Conservation (phyloP, 2,329 filamentous ascomycete species). For the Diatrype stigma region DNA sequence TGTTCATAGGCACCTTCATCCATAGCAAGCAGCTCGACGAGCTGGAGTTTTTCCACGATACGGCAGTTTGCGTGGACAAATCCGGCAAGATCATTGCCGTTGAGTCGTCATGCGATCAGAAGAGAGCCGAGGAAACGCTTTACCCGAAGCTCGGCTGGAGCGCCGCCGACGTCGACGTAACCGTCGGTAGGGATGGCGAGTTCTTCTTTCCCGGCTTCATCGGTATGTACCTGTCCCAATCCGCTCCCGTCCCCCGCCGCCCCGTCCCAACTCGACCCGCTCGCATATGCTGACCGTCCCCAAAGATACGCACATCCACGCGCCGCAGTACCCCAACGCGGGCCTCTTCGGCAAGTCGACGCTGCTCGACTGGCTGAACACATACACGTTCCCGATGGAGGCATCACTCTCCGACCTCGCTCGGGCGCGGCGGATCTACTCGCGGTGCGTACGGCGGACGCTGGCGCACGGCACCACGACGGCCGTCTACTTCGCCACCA, state of each 20-base stretch:
- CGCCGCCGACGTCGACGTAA: constrained; percentile 33
- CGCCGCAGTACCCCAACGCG: constrained; percentile 88
- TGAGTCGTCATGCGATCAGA: constrained; percentile 31
- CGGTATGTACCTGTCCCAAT: constrained; percentile 42
- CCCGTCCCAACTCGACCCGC: no score
- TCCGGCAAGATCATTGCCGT: constrained; percentile 48
- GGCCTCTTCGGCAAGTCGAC: constrained; percentile 93
- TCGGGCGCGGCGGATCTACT: constrained; percentile 69
- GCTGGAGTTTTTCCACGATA: constrained; percentile 48
- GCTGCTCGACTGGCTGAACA: constrained; percentile 88
- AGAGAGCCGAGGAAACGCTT: constrained; percentile 30
- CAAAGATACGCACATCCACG: constrained; percentile 90
- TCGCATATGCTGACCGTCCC: constrained; percentile 19
- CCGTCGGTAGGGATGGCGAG: constrained; percentile 41
- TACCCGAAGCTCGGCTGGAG: constrained; percentile 43
- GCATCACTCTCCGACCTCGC: constrained; percentile 61
- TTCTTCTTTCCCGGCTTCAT: constrained; percentile 87
- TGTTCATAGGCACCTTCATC: constrained; percentile 54
- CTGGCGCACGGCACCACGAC: constrained; percentile 89
- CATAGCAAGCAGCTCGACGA: constrained; percentile 45
- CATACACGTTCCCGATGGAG: constrained; percentile 93
- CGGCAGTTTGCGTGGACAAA: constrained; percentile 47
- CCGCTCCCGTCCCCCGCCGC: neutral
- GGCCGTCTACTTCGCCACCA: constrained; percentile 90
- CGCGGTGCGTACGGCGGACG: constrained; percentile 71